These are phyloP conservation scores for Eragrostis nindensis DNA, from an alignment of 176 grass and related monocot genomes.

Conservation along the genomic window DNA sequence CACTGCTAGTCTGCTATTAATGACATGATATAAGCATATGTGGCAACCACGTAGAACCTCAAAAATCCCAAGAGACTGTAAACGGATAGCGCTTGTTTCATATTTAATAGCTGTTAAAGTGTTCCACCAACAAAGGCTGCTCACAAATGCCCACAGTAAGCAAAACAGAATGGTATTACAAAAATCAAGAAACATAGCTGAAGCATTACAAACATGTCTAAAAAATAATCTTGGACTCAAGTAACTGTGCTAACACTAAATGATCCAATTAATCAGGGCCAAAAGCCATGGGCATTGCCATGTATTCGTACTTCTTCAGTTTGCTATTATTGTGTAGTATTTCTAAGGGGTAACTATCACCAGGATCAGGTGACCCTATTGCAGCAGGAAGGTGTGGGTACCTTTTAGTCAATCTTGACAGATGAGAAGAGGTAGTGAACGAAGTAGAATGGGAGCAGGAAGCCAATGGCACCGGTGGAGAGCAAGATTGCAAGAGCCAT, in stretches of 20 bases:
- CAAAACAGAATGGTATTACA: slow-evolving; percentile 54
- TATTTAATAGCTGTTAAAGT: slow-evolving; percentile 40
- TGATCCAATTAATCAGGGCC: slow-evolving; percentile 38
- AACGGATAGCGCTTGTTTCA: slow-evolving; percentile 28
- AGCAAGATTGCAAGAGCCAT: slow-evolving; percentile 86
- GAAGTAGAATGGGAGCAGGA: slow-evolving; percentile 87
- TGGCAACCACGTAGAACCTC: background rate
- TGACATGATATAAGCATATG: background rate
- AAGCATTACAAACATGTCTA: slow-evolving; percentile 49
- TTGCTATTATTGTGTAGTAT: slow-evolving; percentile 52
- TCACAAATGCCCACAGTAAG: slow-evolving; percentile 40
- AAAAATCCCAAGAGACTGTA: slow-evolving; percentile 14
- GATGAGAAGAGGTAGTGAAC: slow-evolving; percentile 93
- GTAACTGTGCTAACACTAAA: slow-evolving; percentile 48
- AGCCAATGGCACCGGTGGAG: slow-evolving; percentile 74
- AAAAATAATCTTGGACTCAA: slow-evolving; percentile 32
- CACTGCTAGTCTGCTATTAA: too few species aligned
- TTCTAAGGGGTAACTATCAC: slow-evolving; percentile 54
- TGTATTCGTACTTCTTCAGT: slow-evolving; percentile 31
- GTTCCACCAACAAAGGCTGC: slow-evolving; percentile 38
- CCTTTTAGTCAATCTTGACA: slow-evolving; percentile 85
- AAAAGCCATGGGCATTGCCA: slow-evolving; percentile 44
- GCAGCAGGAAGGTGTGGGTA: slow-evolving; percentile 20
- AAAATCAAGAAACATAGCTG: slow-evolving; percentile 32
- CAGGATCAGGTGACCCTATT: slow-evolving; percentile 42